phyloP scores from a whole-genome alignment of 805 yeast genomes.

The Clavispora fructus region DNA sequence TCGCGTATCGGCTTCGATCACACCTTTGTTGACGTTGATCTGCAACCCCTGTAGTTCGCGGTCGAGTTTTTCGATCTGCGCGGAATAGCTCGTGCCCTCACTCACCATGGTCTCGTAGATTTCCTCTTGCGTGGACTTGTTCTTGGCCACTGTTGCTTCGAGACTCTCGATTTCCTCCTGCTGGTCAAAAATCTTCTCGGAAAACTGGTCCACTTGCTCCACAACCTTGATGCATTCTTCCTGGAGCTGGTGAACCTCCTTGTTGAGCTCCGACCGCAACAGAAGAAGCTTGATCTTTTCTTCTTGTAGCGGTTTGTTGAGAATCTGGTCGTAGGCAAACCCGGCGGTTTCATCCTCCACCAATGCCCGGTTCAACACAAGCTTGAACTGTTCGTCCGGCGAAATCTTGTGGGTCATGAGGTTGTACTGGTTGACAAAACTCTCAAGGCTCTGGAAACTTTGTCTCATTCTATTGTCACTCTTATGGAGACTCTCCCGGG shows the following conservation, averaged over 20 bases:
- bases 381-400: slow-evolving; percentile 32
- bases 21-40: slow-evolving; percentile 44
- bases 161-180: slow-evolving; percentile 52
- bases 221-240: slow-evolving; percentile 56
- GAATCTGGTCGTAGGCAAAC: slow-evolving; percentile 25
- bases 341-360: slow-evolving; percentile 6
- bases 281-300: slow-evolving; percentile 38
- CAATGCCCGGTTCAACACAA: slow-evolving; percentile 24
- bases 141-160: slow-evolving; percentile 50
- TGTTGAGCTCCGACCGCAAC: slow-evolving; percentile 30
- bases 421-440: slow-evolving; percentile 53
- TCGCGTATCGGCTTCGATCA: slow-evolving; percentile 40
- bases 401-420: slow-evolving; percentile 45
- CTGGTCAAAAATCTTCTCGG: slow-evolving; percentile 52
- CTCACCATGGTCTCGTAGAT: slow-evolving; percentile 49
- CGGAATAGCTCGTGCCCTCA: slow-evolving; percentile 47
- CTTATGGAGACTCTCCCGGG: slow-evolving; percentile 40
- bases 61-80: slow-evolving; percentile 63
- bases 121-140: slow-evolving; percentile 51
- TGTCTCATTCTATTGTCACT: slow-evolving; percentile 47
- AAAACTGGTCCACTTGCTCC: slow-evolving; percentile 52
- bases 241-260: slow-evolving; percentile 44
- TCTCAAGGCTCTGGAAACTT: slow-evolving; percentile 47
- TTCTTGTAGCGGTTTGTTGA: slow-evolving; percentile 42
- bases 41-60: slow-evolving; percentile 49